Conservation (phyloP, 441 rosid genomes). For the Dalechampia spathulata region DNA sequence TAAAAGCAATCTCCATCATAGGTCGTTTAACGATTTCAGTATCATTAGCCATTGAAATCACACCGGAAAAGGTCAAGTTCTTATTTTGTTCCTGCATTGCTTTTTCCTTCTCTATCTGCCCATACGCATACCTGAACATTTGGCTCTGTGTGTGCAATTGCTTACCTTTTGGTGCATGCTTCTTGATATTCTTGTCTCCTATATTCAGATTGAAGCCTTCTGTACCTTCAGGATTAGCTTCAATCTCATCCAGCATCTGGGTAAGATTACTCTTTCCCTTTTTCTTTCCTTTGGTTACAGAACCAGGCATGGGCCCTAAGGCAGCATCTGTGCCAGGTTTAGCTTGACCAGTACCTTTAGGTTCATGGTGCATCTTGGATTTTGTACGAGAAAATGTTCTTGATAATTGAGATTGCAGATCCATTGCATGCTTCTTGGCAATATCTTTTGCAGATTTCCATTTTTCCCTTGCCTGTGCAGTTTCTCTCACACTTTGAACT, state of each 20-base stretch:
- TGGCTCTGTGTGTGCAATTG: constrained; percentile 87
- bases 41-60: constrained; percentile 78
- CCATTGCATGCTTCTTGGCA: constrained; percentile 69
- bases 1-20: constrained; percentile 66
- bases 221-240: constrained; percentile 50
- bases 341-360: constrained; percentile 36
- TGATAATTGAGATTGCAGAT: constrained; percentile 59
- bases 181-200: constrained; percentile 63
- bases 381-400: constrained; percentile 75
- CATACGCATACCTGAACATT: constrained; percentile 92
- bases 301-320: constrained; percentile 32
- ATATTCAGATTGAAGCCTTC: constrained; percentile 69
- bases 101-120: constrained; percentile 90
- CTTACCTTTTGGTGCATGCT: constrained; percentile 70
- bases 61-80: constrained; percentile 87
- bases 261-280: constrained; percentile 59
- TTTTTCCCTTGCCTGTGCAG: constrained; percentile 62
- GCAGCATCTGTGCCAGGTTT: constrained; percentile 51
- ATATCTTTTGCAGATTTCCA: constrained; percentile 91
- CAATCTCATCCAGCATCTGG: constrained; percentile 70
- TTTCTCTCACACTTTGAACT: constrained; percentile 72
- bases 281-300: constrained; percentile 42
- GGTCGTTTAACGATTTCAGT: constrained; percentile 62
- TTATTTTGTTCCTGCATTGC: constrained; percentile 80
- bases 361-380: constrained; percentile 39